Base-by-base conservation (phyloP, 768 basidiomycete genomes). In the Leccinum longicurvipes region DNA sequence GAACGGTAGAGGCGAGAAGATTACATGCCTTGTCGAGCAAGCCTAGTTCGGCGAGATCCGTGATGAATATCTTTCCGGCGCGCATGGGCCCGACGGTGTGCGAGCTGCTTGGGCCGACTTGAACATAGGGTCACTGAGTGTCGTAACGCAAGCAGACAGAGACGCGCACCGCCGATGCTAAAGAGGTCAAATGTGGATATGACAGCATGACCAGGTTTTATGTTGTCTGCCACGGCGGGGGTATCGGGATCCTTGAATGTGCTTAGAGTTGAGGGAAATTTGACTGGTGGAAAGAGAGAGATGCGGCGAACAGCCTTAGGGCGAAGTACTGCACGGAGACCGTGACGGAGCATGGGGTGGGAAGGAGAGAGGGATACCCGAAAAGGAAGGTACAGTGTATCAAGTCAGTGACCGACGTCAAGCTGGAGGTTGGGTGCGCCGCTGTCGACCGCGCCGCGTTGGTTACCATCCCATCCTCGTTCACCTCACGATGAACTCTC, bases 171-270 rank as follows among this genome's bases (percentile, higher is more conserved):
- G 56, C 93, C 93, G 59, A 95, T 89, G 63, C 87, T 90, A 76
- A 96, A 95, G 51, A 96, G 76, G 71, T 97, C 94, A 67, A 95
- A 96, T 1, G 93, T 85, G 1, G 91, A 93, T 52, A 96, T 94
- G 60, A 95, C 93, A 6, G 93, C 93, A 76, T 94, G 92, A 51
- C 91, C 86, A 14, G 83, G 78, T 25, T 75, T 71, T 39, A 70
- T 60, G 3, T 59, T 10, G 46, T 60, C 55, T 5, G 51, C n/a
- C 34, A 60, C 62, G 21, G 51, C 50, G 5, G 55, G 53, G 8
- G 50, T 29, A 14, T 58, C 54, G 8, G 23, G 3, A 1, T 66
- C 56, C 19, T 27, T 54, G 39, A 46, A 8, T 6, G 48, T 42
- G 27, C 44, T 53, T 0, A 55, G 39, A 1, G 54, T 58, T 0